Evolutionary conservation across 2,329 filamentous ascomycete species (phyloP), one percentile per base, ranked within the genome.

Genomic region (Stenocarpella maydis): DNA sequence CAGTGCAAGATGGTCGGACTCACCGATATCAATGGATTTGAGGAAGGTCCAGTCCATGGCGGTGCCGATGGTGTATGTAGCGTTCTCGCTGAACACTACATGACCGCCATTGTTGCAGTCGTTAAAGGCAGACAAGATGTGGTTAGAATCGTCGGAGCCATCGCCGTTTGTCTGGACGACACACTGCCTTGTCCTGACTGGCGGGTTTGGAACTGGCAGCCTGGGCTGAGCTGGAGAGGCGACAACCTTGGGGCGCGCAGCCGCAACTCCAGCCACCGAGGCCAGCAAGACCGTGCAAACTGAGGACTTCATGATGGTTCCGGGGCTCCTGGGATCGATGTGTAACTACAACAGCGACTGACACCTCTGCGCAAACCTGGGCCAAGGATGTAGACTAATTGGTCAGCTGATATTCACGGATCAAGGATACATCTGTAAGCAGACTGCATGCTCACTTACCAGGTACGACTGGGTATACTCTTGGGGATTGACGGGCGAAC

Each of bases 41-140:
- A 91, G 78, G 75, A 88, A 90, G 0, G 87, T 90, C 77, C 90
- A 77, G 75, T 91, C 86, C 71, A 91, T 77, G 1, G 88, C 88
- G 1, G 86, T 90, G 28, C 87, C 88, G 70, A 91, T 85, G 10
- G 83, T 87, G 74, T 91, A 91, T 3, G 82, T 85, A 68, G 82
- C 80, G 19, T 83, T 82, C 41, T 81, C 79, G 3, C 84, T 81
- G 67, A 90, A 87, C 12, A 90, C 80, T 17, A 90, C 86, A 68
- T 85, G 85, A 7, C 88, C 88, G 9, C 88, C 88, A 70, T 87
- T 81, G 74, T 90, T 90, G 76, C 87, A 89, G 60, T 83, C 75
- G 45, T 86, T 78, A 68, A 89, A 77, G 2, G 86, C 85, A 0
- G 80, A 77, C 10, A 88, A 74, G 67, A 89, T 85, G 65, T 83